Evolutionary conservation across 371 early-diverging fungal genomes (phyloP), one percentile per base, ranked within the genome.

Genomic region (Umbelopsis sp.): DNA sequence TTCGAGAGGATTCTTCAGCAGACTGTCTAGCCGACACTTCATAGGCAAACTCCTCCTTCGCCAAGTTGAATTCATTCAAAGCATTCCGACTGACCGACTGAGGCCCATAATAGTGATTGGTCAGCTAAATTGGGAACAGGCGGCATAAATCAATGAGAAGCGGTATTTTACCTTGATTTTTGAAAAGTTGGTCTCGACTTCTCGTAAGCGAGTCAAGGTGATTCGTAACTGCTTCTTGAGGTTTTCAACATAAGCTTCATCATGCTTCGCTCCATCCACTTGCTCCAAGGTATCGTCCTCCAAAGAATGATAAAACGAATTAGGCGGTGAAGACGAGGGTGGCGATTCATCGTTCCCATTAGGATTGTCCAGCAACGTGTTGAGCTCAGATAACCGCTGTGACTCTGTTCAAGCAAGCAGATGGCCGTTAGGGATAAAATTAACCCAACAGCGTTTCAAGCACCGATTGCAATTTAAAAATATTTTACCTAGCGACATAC

Each of bases 61-160:
- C 66, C 35, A 57, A 18, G 50, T 63, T 71, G n/a, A 78, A 71
- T 45, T 78, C 76, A 50, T 74, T 65, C 20, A 78, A 63, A 3
- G 74, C 76, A 57, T 71, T 67, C 25, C 74, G 72, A 50, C 74
- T 76, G 6, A 57, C 57, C 6, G 57, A 57, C 57, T 57, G 41
- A 41, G 41, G 41, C 7, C 29, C 29, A 29, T 29, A 32, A 29
- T 41, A 11, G 4, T n/a, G 48, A 48, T 48, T 38, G 41, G 38
- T 41, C 38, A 50, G 50, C 24, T 12, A 5, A n/a, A 50, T 5
- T 25, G 24, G 25, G 11, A 25, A 16, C 12, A 53, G 4, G 24
- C 6, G 9, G 32, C 16, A 29, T 29, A 29, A 53, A 10, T 10
- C 11, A 32, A 24, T 29, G 24, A 11, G 14, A 1, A 22, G 22